Conservation (phyloP, 208 protist genomes). For the Acanthamoeba rhysodes region DNA sequence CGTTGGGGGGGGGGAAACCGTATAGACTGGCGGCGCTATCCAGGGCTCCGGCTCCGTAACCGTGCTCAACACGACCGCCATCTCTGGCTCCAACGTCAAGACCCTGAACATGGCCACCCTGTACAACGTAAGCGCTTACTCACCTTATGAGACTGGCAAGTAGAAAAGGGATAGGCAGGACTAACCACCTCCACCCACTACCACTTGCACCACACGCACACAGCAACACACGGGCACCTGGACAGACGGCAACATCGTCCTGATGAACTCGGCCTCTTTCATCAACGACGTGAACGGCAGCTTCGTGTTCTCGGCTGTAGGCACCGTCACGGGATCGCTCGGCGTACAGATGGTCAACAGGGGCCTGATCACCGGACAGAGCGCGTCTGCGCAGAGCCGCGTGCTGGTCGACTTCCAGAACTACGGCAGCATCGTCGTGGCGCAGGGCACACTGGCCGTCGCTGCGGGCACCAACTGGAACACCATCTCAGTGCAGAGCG, state of each 20-base stretch:
- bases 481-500: background rate
- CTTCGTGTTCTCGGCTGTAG: conserved; percentile 11
- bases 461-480: conserved; percentile 36
- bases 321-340: background rate
- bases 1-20: too few relatives aligned
- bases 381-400: background rate
- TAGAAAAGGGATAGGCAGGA: background rate
- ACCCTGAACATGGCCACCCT: conserved; percentile 51
- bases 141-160: background rate
- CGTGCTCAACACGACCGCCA: background rate
- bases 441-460: conserved; percentile 6
- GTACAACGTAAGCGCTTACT: conserved; percentile 27
- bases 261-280: conserved; percentile 20
- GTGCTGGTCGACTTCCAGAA: conserved; percentile 66
- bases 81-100: background rate
- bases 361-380: background rate
- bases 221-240: background rate
- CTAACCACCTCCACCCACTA: background rate
- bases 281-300: conserved; percentile 17
- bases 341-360: conserved; percentile 50
- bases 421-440: conserved; percentile 3
- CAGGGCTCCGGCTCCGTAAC: conserved; percentile 45
- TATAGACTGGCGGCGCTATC: conserved; percentile 18
- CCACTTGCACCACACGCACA: too few relatives aligned
- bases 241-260: conserved; percentile 38